phyloP scores from a whole-genome alignment of 768 basidiomycete species.

The Leccinum variicolor region DNA sequence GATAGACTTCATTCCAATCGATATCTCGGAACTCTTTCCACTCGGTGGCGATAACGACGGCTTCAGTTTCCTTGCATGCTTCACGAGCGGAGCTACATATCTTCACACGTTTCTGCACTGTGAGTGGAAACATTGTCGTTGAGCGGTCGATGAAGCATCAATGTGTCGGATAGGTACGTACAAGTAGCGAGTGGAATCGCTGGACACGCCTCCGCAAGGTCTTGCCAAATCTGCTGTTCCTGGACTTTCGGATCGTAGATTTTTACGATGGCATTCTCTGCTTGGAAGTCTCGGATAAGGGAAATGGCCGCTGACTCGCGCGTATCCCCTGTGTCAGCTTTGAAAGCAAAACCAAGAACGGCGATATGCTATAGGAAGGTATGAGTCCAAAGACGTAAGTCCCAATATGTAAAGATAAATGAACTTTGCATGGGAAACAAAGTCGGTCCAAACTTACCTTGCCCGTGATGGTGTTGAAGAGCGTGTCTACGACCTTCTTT shows the following conservation, averaged over 20 bases:
- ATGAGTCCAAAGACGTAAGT: constrained; percentile 3
- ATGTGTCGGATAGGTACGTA: constrained; percentile 36
- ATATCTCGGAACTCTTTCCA: constrained; percentile 96
- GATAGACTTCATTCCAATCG: constrained; percentile 86
- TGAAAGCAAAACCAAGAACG: constrained; percentile 97
- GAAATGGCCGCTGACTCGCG: constrained; percentile 96
- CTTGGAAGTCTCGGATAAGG: constrained; percentile 89
- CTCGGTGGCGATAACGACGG: constrained; percentile 94
- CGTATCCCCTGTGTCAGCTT: constrained; percentile 98
- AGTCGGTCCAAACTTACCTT: constrained; percentile 62
- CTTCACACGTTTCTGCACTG: constrained; percentile 87
- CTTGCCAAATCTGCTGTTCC: constrained; percentile 83
- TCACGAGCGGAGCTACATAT: constrained; percentile 76
- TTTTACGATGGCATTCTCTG: constrained; percentile 81
- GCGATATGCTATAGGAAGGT: constrained; percentile 68
- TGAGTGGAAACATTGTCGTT: background rate
- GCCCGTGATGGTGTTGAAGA: constrained; percentile 97
- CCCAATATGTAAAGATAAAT: constrained; percentile 6
- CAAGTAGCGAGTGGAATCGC: constrained; percentile 58
- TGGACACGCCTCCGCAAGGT: constrained; percentile 70
- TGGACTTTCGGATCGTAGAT: constrained; percentile 92
- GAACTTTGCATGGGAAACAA: background rate
- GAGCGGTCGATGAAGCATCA: background rate
- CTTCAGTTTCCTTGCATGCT: constrained; percentile 87
- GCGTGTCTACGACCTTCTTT: constrained; percentile 91